Percentiles rank a stretch among this genome's conserved stretches.
These are phyloP conservation scores for Dissophora ornata DNA, from an alignment of 192 early-diverging fungal genomes.

Conservation along the genomic window DNA sequence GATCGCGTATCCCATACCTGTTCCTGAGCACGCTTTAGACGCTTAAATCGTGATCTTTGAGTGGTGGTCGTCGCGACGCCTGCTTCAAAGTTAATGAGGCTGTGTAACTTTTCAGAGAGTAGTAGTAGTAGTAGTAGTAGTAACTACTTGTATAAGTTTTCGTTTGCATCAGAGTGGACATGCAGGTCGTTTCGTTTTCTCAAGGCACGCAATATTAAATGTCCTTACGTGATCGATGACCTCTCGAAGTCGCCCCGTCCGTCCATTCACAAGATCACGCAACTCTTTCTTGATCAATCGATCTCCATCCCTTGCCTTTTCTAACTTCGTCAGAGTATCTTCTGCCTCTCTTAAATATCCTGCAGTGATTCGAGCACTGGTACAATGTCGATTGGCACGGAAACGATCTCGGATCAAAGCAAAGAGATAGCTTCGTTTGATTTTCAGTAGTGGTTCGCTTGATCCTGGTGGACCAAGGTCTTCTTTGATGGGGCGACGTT, in stretches of 20 bases:
- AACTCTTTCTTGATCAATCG: slow-evolving; percentile 23
- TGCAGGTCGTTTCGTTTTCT: too few relatives aligned
- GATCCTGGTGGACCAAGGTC: slow-evolving; percentile 34
- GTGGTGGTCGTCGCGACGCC: slow-evolving; percentile 22
- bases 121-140: background rate
- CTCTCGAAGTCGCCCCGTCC: slow-evolving; percentile 51
- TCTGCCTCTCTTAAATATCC: slow-evolving; percentile 40
- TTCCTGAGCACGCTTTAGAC: slow-evolving; percentile 43
- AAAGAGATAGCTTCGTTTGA: slow-evolving; percentile 47
- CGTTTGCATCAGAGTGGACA: too few relatives aligned
- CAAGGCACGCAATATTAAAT: too few relatives aligned
- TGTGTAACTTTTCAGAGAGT: slow-evolving; percentile 5
- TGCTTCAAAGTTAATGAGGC: slow-evolving; percentile 27
- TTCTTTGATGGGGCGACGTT: slow-evolving; percentile 29
- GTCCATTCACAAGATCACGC: slow-evolving; percentile 40
- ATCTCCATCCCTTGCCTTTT: slow-evolving; percentile 36
- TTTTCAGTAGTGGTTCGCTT: background rate
- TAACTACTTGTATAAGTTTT: too few relatives aligned
- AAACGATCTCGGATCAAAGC: slow-evolving; percentile 41
- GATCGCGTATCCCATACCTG: slow-evolving; percentile 47
- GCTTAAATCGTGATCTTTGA: slow-evolving; percentile 21
- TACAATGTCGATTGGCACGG: slow-evolving; percentile 42
- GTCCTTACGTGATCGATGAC: slow-evolving; percentile 52
- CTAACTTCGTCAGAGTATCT: slow-evolving; percentile 16
- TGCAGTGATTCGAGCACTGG: slow-evolving; percentile 36